Conservation (phyloP, 345 rosid genomes). For the Lepidium aucheri region DNA sequence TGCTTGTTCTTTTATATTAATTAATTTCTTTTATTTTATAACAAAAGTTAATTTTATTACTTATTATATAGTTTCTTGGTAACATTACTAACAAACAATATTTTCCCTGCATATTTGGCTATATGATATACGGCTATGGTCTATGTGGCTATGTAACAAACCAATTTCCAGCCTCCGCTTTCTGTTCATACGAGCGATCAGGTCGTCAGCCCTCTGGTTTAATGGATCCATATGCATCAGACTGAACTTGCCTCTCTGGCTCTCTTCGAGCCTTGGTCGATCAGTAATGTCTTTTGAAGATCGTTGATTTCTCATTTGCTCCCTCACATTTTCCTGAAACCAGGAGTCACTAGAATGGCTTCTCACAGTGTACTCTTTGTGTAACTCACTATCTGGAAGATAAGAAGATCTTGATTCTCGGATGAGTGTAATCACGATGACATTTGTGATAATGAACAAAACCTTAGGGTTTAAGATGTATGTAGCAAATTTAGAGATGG, state of each 20-base stretch:
- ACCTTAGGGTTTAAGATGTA: slow-evolving; percentile 28
- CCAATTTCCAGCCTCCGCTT: slow-evolving; percentile 47
- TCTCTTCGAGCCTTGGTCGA: neutral
- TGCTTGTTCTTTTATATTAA: too few relatives aligned
- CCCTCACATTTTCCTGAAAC: neutral
- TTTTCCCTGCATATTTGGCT: too few relatives aligned
- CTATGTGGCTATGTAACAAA: neutral
- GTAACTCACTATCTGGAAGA: slow-evolving; percentile 18
- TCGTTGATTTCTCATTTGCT: neutral
- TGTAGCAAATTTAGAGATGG: slow-evolving; percentile 25
- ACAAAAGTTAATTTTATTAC: too few relatives aligned
- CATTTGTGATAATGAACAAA: slow-evolving; percentile 48
- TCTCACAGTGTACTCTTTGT: neutral
- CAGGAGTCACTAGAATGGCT: slow-evolving; percentile 16
- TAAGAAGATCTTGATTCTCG: slow-evolving; percentile 40
- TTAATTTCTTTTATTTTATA: too few relatives aligned
- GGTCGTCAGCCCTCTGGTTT: slow-evolving; percentile 60
- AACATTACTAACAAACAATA: too few relatives aligned
- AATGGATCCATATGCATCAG: slow-evolving; percentile 38
- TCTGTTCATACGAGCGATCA: slow-evolving; percentile 56
- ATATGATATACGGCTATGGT: too few relatives aligned
- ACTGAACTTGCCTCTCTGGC: slow-evolving; percentile 8
- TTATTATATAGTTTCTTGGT: too few relatives aligned
- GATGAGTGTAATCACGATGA: slow-evolving; percentile 41
- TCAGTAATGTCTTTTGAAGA: neutral